A percentile compares a stretch with the other conserved stretches of the same genome.
phyloP scores from a whole-genome alignment of 2,329 filamentous ascomycete genomes.

The Microcyclospora pomicola region DNA sequence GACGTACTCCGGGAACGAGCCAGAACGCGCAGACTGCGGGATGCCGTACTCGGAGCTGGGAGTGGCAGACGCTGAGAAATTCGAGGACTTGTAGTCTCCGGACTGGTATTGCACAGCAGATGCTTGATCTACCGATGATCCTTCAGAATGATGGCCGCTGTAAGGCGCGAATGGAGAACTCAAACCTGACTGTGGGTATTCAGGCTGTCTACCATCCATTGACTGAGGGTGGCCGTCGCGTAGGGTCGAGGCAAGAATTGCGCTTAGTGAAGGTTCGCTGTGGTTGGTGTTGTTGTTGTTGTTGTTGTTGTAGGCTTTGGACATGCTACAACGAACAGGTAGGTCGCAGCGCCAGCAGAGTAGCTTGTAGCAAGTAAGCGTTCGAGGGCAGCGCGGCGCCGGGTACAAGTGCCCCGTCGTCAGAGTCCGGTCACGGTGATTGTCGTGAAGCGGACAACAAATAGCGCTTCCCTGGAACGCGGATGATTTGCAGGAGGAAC shows the following conservation, averaged over 20 bases:
- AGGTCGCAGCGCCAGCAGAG: conserved; percentile 18
- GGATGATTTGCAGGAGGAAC: conserved; percentile 35
- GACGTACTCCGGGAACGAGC: conserved; percentile 77
- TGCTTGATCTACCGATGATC: conserved; percentile 71
- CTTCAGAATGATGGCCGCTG: conserved; percentile 62
- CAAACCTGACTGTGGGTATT: conserved; percentile 41
- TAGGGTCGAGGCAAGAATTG: conserved; percentile 26
- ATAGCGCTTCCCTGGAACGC: conserved; percentile 32
- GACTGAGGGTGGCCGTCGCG: conserved; percentile 29
- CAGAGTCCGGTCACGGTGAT: conserved; percentile 19
- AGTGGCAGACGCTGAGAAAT: conserved; percentile 64
- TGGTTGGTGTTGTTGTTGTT: conserved; percentile 22
- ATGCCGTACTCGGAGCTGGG: conserved; percentile 81
- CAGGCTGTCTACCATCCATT: conserved; percentile 41
- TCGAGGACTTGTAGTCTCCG: conserved; percentile 61
- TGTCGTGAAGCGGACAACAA: conserved; percentile 21
- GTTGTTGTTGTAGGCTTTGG: conserved; percentile 28
- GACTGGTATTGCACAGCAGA: conserved; percentile 85
- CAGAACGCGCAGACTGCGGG: conserved; percentile 61
- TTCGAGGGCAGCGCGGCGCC: conserved; percentile 20
- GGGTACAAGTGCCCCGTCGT: conserved; percentile 21
- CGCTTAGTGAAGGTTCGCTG: conserved; percentile 28
- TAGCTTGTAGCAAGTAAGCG: conserved; percentile 19
- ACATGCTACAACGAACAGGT: conserved; percentile 30
- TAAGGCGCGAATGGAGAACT: conserved; percentile 39